These are phyloP conservation scores for Microcos paniculata DNA, from an alignment of 345 rosid genomes.

Conservation along the genomic window DNA sequence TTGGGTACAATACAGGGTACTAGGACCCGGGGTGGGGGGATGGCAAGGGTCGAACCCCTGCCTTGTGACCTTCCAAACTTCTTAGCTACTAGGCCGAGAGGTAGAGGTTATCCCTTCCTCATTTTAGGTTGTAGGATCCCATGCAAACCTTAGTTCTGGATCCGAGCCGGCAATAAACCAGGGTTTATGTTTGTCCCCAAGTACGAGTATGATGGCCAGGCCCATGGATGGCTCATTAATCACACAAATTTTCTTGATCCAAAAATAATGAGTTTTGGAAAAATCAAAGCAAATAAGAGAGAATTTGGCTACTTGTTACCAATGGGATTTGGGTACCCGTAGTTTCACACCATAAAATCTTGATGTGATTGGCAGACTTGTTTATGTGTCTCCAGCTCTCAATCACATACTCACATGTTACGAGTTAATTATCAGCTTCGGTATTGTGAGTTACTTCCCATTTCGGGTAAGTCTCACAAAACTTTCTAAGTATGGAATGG, in stretches of 20 bases:
- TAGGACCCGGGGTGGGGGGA: no score
- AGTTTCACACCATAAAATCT: not conserved
- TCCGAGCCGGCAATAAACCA: no score
- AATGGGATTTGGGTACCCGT: not conserved
- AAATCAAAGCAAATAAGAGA: not conserved
- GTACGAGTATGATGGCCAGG: not conserved
- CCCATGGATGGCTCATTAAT: not conserved
- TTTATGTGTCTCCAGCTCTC: slow-evolving; percentile 7
- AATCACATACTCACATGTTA: not conserved
- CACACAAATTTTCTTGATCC: not conserved
- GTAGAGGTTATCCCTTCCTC: no score
- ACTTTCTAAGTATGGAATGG: not conserved
- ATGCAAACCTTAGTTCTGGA: no score
- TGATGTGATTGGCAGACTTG: slow-evolving; percentile 1
- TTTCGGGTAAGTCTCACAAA: not conserved
- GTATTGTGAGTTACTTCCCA: slow-evolving; percentile 6
- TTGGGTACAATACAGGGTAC: no score
- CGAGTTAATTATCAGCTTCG: not conserved
- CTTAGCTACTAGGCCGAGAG: no score
- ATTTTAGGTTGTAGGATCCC: no score
- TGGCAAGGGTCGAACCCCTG: no score
- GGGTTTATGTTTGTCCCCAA: not conserved
- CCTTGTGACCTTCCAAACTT: no score
- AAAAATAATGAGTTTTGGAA: not conserved
- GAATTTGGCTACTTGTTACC: not conserved